Evolutionary conservation across 352 stramenopile species (phyloP), one percentile per base, ranked within the genome.

Genomic region (Phytophthora multivora): DNA sequence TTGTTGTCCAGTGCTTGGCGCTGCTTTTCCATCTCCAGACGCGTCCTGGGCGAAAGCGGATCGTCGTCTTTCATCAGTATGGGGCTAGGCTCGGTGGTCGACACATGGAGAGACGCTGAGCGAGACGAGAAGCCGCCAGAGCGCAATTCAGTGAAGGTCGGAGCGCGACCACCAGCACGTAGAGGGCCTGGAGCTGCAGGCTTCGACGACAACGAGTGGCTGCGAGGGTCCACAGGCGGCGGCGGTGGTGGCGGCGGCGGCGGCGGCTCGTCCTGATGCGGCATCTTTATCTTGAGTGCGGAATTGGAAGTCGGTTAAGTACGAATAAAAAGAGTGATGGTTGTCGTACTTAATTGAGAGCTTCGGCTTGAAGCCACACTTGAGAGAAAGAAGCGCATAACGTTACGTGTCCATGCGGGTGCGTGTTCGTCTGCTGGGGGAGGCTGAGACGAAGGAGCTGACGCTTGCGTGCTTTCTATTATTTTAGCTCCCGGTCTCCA

Each of bases 401-500:
- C 42, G 30, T 40, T 65, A 68, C 51, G 54, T 55, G 47, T 31
- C 59, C 42, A 77, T 77, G 69, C 69, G 69, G 58, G 69, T 77
- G 41, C 15, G 69, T 74, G 33, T 33, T 8, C 10, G 42, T 26
- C 28, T 30, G 28, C n/a, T 11, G n/a, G 15, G n/a, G 35, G 8
- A n/a, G 15, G 28, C 10, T 3, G 9, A 33, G 28, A 13, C 28
- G 28, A 33, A 33, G 28, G 28, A 33, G 10, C 28, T 33, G 33
- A 52, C 11, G 18, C 16, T 43, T 23, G 21, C 21, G 21, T n/a
- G 6, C 47, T 12, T 35, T 18, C 33, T 39, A 6, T 15, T 25
- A 4, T 10, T 15, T 42, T 26, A 95, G 86, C 79, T 92, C 21
- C 87, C 83, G 23, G 82, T 75, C 45, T 93, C 87, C 30, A 69